Conservation (phyloP, 495 filamentous ascomycete species). For the Neurospora tetrasperma region DNA sequence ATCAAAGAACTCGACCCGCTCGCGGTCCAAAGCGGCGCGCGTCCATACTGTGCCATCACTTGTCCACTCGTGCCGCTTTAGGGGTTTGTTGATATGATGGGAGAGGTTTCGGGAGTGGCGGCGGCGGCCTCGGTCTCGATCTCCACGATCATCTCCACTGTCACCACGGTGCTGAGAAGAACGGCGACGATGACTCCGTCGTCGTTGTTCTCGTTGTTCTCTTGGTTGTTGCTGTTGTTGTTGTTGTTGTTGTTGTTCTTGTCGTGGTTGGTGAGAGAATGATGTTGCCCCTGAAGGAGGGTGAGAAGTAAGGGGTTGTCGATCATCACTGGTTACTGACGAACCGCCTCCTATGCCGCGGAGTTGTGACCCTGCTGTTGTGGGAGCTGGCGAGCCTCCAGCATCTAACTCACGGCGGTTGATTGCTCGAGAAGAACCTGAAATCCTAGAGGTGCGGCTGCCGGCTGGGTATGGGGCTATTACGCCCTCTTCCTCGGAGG, state of each 20-base stretch:
- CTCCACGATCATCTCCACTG: background rate
- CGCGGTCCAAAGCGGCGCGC: conserved; percentile 29
- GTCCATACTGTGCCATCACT: conserved; percentile 38
- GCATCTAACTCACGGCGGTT: conserved; percentile 13
- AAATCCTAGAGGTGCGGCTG: conserved; percentile 13
- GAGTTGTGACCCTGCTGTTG: conserved; percentile 5
- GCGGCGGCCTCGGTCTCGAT: conserved; percentile 7
- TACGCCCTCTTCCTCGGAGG: conserved; percentile 18
- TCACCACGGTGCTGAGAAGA: background rate
- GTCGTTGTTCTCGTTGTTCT: background rate
- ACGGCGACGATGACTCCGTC: background rate
- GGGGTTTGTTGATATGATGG: conserved; percentile 41
- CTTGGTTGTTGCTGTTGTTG: background rate
- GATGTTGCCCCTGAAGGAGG: background rate
- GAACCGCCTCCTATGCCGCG: background rate
- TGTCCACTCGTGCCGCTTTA: conserved; percentile 39
- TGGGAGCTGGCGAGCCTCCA: background rate
- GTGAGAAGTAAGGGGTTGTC: conserved; percentile 7
- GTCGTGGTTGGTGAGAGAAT: background rate
- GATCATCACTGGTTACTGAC: conserved; percentile 10
- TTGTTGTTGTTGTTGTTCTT: background rate
- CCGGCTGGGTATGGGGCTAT: conserved; percentile 35
- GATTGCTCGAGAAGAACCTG: conserved; percentile 35
- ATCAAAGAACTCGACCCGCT: conserved; percentile 64
- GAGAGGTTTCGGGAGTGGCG: conserved; percentile 15